Base-by-base conservation (phyloP, 164 flowering plant genomes). In the Houttuynia cordata region DNA sequence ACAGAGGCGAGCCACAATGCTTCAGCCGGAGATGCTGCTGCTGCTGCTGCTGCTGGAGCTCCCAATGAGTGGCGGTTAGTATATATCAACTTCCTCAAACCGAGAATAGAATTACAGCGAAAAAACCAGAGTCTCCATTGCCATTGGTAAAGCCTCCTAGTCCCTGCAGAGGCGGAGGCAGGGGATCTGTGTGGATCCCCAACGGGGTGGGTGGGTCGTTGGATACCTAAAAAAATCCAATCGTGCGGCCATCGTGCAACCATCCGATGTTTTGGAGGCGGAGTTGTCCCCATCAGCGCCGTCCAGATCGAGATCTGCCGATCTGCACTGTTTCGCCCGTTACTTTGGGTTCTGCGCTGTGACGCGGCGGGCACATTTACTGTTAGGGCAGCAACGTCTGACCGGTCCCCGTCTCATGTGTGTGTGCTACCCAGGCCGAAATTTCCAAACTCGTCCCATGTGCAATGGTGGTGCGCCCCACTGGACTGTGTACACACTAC, bases 311-410 rank as follows among this genome's bases (percentile, higher is more conserved):
- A 23, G 42, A 68, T 75, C 78, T 30, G 49, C 42, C 34, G 70
- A 76, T 76, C 79, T 68, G 71, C 64, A 66, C 64, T 45, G 63
- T 61, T 61, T 50, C 50, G 14, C 37, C 56, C 72, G 77, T 78
- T 78, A 64, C 23, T 64, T 58, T 30, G 37, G 37, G 37, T 6
- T 30, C 37, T 30, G 37, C 37, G 37, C 37, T 6, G 37, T 6
- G 37, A 6, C 37, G 37, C 37, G 4, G 37, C 37, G 37, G 37
- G 6, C 2, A 30, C 6, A 30, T 30, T 30, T 30, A 30, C 37
- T 30, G 37, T 30, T 30, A 30, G 37, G 37, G 37, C 37, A 30
- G 37, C 37, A 30, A 30, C 6, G 37, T 30, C 37, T 30, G 37
- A 30, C 6, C 37, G 4, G 37, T 6, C 37, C 37, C 37, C 37